Conservation (phyloP, 2,329 filamentous ascomycete species). For the Chaetothyriales sp. region DNA sequence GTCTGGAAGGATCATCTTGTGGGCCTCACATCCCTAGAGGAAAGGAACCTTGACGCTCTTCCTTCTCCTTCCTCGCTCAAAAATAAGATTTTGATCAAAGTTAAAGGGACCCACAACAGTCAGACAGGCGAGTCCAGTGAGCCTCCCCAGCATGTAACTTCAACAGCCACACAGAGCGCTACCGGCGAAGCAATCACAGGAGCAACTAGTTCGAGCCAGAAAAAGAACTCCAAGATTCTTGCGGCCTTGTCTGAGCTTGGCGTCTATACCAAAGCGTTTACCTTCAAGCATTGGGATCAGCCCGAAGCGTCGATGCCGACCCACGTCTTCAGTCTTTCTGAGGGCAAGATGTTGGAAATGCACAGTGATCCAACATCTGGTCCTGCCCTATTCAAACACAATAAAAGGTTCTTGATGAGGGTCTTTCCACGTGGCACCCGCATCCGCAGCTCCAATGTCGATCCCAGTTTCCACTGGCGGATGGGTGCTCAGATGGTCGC, state of each 20-base stretch:
- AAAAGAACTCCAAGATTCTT: slow-evolving; percentile 50
- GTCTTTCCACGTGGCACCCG: slow-evolving; percentile 75
- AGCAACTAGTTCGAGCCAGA: slow-evolving; percentile 12
- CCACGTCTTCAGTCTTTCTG: slow-evolving; percentile 52
- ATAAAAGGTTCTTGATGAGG: slow-evolving; percentile 68
- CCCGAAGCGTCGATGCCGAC: slow-evolving; percentile 44
- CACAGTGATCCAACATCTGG: slow-evolving; percentile 38
- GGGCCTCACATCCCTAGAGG: slow-evolving; percentile 36
- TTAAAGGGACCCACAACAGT: slow-evolving; percentile 49
- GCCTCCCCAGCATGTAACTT: slow-evolving; percentile 17
- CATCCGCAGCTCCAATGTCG: slow-evolving; percentile 72
- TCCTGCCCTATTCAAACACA: slow-evolving; percentile 60
- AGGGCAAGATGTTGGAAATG: slow-evolving; percentile 52
- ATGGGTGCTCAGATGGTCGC: slow-evolving; percentile 83
- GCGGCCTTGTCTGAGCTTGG: slow-evolving; percentile 60
- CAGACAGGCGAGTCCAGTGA: slow-evolving; percentile 21
- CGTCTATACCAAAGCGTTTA: slow-evolving; percentile 75
- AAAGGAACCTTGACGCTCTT: slow-evolving; percentile 36
- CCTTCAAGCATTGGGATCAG: slow-evolving; percentile 59
- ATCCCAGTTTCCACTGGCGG: slow-evolving; percentile 74
- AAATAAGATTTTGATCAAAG: slow-evolving; percentile 72
- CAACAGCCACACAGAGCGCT: slow-evolving; percentile 29
- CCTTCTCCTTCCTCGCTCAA: slow-evolving; percentile 59
- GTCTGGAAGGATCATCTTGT: slow-evolving; percentile 68
- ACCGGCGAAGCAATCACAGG: slow-evolving; percentile 12